These are phyloP conservation scores for Esteya vermicola DNA, from an alignment of 2,329 filamentous ascomycete genomes.

Conservation along the genomic window DNA sequence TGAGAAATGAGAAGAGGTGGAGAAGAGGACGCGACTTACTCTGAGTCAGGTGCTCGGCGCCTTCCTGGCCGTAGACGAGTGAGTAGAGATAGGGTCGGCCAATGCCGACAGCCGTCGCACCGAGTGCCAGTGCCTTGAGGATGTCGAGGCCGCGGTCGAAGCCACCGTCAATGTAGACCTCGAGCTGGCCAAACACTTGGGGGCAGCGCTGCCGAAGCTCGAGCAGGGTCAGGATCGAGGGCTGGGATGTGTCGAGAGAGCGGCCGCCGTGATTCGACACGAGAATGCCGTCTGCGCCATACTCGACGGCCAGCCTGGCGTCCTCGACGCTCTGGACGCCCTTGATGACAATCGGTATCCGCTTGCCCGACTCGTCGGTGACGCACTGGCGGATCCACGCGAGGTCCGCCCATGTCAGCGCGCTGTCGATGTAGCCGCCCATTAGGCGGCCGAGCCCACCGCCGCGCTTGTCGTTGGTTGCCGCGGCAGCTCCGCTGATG, in stretches of 20 bases:
- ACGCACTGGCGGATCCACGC: constrained; percentile 32
- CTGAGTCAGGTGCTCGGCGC: constrained; percentile 26
- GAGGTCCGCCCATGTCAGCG: constrained; percentile 37
- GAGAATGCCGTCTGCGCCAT: constrained; percentile 37
- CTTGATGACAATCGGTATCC: constrained; percentile 34
- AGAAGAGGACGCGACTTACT: constrained; percentile 15
- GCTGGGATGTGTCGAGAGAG: constrained; percentile 33
- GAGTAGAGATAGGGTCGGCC: constrained; percentile 32
- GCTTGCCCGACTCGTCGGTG: constrained; percentile 1
- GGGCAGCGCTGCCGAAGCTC: constrained; percentile 24
- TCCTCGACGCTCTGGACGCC: constrained; percentile 42
- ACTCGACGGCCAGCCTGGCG: constrained; percentile 31
- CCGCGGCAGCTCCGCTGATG: background rate
- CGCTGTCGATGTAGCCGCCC: constrained; percentile 32
- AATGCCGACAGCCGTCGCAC: constrained; percentile 27
- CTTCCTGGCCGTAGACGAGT: constrained; percentile 24
- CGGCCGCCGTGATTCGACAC: constrained; percentile 45
- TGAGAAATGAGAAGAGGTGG: background rate
- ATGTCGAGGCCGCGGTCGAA: constrained; percentile 27
- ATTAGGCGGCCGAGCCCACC: constrained; percentile 38
- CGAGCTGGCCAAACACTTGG: constrained; percentile 23
- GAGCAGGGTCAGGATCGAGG: constrained; percentile 22
- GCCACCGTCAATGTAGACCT: constrained; percentile 26
- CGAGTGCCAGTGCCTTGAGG: constrained; percentile 27
- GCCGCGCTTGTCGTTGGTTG: constrained; percentile 11